Evolutionary conservation across 192 early-diverging fungal genomes (phyloP).

Genomic region (Jimgerdemannia lactiflua): DNA sequence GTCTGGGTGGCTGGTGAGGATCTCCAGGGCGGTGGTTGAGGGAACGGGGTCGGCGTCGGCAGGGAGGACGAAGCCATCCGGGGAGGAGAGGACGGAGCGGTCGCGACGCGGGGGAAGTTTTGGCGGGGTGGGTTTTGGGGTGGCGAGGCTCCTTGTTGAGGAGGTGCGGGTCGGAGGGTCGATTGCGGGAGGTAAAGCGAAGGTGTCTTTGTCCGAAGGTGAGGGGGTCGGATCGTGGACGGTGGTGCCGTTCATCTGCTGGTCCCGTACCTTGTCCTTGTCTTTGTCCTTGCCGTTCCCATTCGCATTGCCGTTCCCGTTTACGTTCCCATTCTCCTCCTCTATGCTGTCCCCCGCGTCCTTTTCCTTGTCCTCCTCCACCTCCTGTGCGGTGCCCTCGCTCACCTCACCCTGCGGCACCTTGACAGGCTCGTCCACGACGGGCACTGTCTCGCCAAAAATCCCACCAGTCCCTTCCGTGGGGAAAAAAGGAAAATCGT

Average conservation of each 20-base stretch:
- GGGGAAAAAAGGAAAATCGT: slow-evolving; percentile 78
- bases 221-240: neutral
- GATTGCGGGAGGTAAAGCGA: neutral
- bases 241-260: neutral
- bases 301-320: neutral
- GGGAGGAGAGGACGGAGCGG: neutral
- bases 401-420: slow-evolving; percentile 1
- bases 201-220: neutral
- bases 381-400: neutral
- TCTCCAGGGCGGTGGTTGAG: neutral
- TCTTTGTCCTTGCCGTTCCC: neutral
- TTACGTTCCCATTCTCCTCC: neutral
- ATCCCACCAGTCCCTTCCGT: slow-evolving; percentile 54
- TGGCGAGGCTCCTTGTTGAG: neutral
- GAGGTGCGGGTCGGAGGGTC: neutral
- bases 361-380: neutral
- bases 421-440: neutral
- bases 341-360: neutral
- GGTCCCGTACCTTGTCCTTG: neutral
- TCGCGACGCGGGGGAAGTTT: neutral
- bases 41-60: neutral
- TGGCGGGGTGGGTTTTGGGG: neutral
- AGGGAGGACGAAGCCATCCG: neutral
- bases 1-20: slow-evolving; percentile 2
- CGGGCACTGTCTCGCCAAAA: slow-evolving; percentile 31